Evolutionary conservation across 2,329 filamentous ascomycete species (phyloP), one percentile per base, ranked within the genome.

Genomic region (Fusarium gaditjirri): DNA sequence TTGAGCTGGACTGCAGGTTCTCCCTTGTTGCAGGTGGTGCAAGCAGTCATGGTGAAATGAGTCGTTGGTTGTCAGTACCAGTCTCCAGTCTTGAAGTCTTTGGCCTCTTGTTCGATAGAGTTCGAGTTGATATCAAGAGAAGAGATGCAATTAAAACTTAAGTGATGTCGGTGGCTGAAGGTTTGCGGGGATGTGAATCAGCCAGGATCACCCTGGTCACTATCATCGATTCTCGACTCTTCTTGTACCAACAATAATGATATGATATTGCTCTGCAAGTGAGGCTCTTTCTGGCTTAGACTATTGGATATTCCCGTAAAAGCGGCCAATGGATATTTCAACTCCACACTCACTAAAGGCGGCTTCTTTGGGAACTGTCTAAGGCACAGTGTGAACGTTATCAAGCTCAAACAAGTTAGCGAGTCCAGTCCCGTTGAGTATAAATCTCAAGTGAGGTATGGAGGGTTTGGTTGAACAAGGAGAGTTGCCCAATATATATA

Each of bases 1-100:
- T 81, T 83, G 44, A 83, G 75, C 19, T 57, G 64, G 17, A 79
- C 75, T 23, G 77, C 66, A 1, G 76, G 73, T 11, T 77, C 72
- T 1, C 71, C 29, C 70, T 79, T 82, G 4, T 74, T 58, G 75
- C 80, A 82, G 10, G n/a, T 69, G 52, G 71, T 80, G 59, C 79
- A 57, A 14, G 46, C 29, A 35, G 49, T 17, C 69, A 72, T 72
- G 7, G 33, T 38, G 36, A 25, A 9, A n/a, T 16, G 23, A 16
- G 9, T 21, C 5, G 35, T 35, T 47, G 14, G 11, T 5, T 16
- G 14, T 16, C 21, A 21, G 23, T 41, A 23, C 17, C 23, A 10
- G 25, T 31, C 29, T 19, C 13, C 19, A 10, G 27, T 31, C 17
- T 46, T 12, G 38, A 14, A 25, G 19, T 56, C 16, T 21, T 25